Evolutionary conservation across 805 yeast genomes (phyloP).

Genomic region (Lachancea cidri): DNA sequence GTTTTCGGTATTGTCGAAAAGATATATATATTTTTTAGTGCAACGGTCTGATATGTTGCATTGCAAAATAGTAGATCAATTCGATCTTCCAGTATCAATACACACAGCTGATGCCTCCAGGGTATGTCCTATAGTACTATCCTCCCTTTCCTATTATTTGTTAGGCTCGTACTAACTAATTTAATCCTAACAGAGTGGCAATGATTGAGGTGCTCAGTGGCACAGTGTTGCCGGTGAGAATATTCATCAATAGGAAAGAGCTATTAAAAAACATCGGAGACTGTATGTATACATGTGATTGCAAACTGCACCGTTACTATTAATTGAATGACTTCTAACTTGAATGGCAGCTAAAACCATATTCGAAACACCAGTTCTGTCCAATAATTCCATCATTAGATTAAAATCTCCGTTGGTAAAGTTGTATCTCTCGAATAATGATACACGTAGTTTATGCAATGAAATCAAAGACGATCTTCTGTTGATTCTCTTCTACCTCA

Average conservation of each 20-base stretch:
- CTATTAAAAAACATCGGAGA: constrained; percentile 18
- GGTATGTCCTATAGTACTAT: background rate
- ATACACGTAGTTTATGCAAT: constrained; percentile 22
- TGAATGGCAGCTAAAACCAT: constrained; percentile 11
- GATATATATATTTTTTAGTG: too few relatives aligned
- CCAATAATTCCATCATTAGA: constrained; percentile 31
- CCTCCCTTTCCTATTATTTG: too few relatives aligned
- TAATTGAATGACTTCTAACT: constrained; percentile 2
- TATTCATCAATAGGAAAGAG: constrained; percentile 28
- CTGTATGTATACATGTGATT: constrained; percentile 4
- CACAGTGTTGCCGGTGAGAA: constrained; percentile 21
- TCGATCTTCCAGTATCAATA: too few relatives aligned
- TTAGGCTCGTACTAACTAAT: too few relatives aligned
- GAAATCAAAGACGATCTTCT: constrained; percentile 26
- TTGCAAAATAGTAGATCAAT: too few relatives aligned
- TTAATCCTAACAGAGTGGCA: constrained; percentile 16
- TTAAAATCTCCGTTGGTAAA: constrained; percentile 27
- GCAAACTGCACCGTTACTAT: too few relatives aligned
- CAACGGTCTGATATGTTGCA: too few relatives aligned
- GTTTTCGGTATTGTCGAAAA: too few relatives aligned
- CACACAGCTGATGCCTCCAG: background rate
- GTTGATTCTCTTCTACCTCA: constrained; percentile 26
- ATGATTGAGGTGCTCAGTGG: constrained; percentile 19
- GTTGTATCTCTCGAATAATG: constrained; percentile 29
- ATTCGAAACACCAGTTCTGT: constrained; percentile 32